Conservation (phyloP, 306 rosid species). For the Urtica urens region DNA sequence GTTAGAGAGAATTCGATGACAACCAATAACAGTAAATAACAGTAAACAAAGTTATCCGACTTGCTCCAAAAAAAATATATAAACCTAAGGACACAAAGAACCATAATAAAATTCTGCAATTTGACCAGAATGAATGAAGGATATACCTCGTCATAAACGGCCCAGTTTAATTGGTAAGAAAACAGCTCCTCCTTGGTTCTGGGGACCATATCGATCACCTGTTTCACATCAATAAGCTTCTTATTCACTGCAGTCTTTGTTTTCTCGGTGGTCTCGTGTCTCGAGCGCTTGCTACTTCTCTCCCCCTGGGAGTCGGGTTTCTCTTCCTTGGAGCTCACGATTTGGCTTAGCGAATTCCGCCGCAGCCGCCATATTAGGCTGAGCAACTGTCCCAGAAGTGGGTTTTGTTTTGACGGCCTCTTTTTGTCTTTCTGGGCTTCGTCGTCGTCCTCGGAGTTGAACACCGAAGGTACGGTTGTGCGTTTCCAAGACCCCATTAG, state of each 20-base stretch:
- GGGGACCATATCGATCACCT: slow-evolving; percentile 95
- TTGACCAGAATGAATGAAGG: too few species aligned
- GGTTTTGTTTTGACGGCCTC: slow-evolving; percentile 65
- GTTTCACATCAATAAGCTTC: slow-evolving; percentile 80
- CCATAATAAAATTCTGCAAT: too few species aligned
- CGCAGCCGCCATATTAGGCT: slow-evolving; percentile 91
- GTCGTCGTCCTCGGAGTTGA: slow-evolving; percentile 88
- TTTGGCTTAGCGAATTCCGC: slow-evolving; percentile 97
- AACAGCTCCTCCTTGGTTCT: slow-evolving; percentile 94
- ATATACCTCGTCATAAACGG: slow-evolving; percentile 73
- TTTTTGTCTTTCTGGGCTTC: slow-evolving; percentile 92
- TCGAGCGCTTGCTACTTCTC: slow-evolving; percentile 47
- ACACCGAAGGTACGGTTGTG: slow-evolving; percentile 78
- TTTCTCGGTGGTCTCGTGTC: slow-evolving; percentile 69
- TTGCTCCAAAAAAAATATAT: too few species aligned
- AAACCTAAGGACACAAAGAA: too few species aligned
- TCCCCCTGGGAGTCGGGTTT: slow-evolving; percentile 69
- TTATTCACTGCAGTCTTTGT: slow-evolving; percentile 56
- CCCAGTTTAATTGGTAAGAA: slow-evolving; percentile 85
- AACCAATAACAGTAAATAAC: too few species aligned
- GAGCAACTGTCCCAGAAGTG: slow-evolving; percentile 52
- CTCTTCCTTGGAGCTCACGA: slow-evolving; percentile 70
- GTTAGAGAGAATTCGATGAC: too few species aligned
- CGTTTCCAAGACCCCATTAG: slow-evolving; percentile 93
- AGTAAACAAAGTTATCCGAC: too few species aligned